Percentiles rank a stretch among this genome's conserved stretches.
phyloP scores from a whole-genome alignment of 352 stramenopile species.

The Pythium guiyangense region DNA sequence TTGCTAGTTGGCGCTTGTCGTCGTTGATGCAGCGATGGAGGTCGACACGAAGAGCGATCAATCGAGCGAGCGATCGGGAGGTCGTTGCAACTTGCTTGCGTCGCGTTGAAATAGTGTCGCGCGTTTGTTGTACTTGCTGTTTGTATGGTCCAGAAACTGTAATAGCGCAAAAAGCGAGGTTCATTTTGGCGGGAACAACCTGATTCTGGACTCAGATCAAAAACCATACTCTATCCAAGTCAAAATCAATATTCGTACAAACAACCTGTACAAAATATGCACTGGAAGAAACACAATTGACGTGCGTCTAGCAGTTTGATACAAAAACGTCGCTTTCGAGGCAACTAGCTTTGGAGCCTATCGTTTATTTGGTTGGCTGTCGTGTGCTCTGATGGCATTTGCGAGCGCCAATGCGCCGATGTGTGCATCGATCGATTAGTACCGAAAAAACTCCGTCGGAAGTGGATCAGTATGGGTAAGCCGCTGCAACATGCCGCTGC shows the following conservation, averaged over 20 bases:
- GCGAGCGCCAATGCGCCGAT: background rate
- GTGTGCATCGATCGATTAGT: slow-evolving; percentile 22
- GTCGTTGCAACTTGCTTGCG: too few relatives aligned
- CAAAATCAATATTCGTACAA: too few relatives aligned
- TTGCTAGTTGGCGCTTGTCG: background rate
- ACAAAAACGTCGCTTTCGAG: background rate
- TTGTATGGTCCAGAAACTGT: too few relatives aligned
- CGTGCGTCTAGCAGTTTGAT: background rate
- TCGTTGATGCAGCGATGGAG: background rate
- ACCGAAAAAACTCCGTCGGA: slow-evolving; percentile 82
- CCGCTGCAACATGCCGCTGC: background rate
- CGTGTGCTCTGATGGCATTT: slow-evolving; percentile 22
- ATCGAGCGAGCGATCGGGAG: too few relatives aligned
- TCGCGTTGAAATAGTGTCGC: too few relatives aligned
- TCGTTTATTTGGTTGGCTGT: slow-evolving; percentile 31
- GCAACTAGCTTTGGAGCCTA: slow-evolving; percentile 1
- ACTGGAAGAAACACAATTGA: too few relatives aligned
- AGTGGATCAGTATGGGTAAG: slow-evolving; percentile 78
- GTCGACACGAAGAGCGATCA: background rate
- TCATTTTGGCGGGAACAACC: too few relatives aligned
- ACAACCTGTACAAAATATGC: too few relatives aligned
- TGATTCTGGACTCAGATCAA: too few relatives aligned
- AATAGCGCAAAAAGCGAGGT: too few relatives aligned
- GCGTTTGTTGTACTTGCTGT: too few relatives aligned
- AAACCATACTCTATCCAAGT: too few relatives aligned